Evolutionary conservation across 2,329 filamentous ascomycete genomes (phyloP).

Genomic region (Sarocladium strictum): DNA sequence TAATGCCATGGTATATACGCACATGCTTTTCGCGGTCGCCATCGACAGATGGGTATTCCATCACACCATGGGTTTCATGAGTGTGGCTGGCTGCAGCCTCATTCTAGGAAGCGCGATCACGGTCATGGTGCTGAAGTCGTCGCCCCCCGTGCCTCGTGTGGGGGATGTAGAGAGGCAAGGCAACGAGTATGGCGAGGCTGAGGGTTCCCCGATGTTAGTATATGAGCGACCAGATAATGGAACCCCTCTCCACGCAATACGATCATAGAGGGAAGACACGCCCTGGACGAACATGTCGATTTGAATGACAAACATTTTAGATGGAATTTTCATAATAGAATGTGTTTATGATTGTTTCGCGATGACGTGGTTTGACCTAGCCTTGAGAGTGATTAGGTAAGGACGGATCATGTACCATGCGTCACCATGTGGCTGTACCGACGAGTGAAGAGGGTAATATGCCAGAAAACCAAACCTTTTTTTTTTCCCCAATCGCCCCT

Average conservation of each 20-base stretch:
- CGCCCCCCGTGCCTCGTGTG: constrained; percentile 12
- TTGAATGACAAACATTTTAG: not conserved
- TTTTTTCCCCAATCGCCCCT: too few species aligned
- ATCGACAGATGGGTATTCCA: constrained; percentile 50
- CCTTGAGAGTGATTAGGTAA: not conserved
- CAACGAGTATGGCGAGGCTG: constrained; percentile 24
- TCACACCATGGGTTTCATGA: constrained; percentile 42
- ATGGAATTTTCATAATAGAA: not conserved
- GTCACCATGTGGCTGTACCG: too few species aligned
- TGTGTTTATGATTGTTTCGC: too few species aligned
- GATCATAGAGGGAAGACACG: too few species aligned
- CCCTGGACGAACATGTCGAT: too few species aligned
- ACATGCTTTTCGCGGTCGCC: constrained; percentile 49
- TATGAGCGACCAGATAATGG: constrained; percentile 5
- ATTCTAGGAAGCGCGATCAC: constrained; percentile 49
- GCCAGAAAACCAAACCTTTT: too few species aligned
- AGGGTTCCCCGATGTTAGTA: constrained; percentile 35
- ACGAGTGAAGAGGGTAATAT: too few species aligned
- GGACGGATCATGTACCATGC: too few species aligned
- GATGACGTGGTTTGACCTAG: too few species aligned
- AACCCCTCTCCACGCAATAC: constrained; percentile 12
- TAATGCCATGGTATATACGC: constrained; percentile 52
- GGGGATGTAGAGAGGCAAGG: constrained; percentile 29
- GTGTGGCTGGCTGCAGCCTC: constrained; percentile 43
- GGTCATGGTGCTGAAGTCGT: constrained; percentile 39